Base-by-base conservation (phyloP, 805 yeast genomes). In the Nakazawaea wyomingensis region DNA sequence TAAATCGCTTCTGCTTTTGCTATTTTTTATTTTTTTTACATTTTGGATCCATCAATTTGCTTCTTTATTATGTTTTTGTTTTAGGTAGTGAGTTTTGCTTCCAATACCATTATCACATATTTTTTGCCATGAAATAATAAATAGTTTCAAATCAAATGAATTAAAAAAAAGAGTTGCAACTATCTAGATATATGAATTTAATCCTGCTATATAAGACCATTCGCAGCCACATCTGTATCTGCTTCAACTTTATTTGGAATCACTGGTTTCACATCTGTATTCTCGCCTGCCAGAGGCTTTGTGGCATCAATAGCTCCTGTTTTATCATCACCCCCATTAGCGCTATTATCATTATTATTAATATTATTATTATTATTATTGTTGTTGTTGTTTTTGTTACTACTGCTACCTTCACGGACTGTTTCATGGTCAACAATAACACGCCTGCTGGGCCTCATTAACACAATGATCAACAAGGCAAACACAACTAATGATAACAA, bases 401-500 rank as follows among this genome's bases (percentile, higher is more conserved):
- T 35, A 30, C 20, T 54, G 34, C 61, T 61, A 41, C 54, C 54
- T 4, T 50, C 58, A 4, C 59, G 43, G 16, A 29, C 16, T 6
- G 32, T 29, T n/a, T 37, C 27, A n/a, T 37, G 40, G n/a, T 37
- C 40, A n/a, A 28, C 34, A 19, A 36, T 28, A 7, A 32, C 37
- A 22, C 30, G 32, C 21, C 49, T 64, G 0, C 48, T 64, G 0
- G 90, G 90, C 53, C 80, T 84, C 46, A 86, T 71, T 50, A 89
- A 62, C 3, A 90, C 77, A 13, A 88, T 58, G 50, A 89, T 74
- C 35, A 89, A 66, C 42, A 88, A 65, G 4, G 85, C 81, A 27
- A 88, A 64, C 18, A 88, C 91, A 19, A 89, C 60, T 43, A 91
- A 69, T 4, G 80, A 64, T 47, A 93, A 62, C 38, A 91, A 71